Evolutionary conservation across 371 early-diverging fungal species (phyloP), one percentile per base, ranked within the genome.

Genomic region (Basidiobolus heterosporus): DNA sequence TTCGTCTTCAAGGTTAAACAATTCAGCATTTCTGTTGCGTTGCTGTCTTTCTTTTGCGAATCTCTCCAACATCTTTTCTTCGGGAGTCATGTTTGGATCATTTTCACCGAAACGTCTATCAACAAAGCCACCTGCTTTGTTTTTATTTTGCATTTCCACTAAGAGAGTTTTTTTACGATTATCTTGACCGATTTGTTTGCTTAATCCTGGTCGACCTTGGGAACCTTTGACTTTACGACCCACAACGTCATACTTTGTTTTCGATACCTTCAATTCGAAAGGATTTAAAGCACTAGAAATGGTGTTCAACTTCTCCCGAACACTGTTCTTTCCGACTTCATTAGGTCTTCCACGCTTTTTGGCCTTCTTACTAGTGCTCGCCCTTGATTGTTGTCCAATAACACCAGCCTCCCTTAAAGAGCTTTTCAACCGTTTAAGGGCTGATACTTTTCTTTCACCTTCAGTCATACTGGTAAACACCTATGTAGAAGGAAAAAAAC

Each of bases 81-180:
- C 96, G 1, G 84, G 71, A 24, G 88, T 82, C 78, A 95, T 65
- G 21, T 60, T 69, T 14, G 85, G 74, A 52, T 91, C 75, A 57
- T 80, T 80, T 59, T 95, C 97, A 59, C 96, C 97, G 60, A 97
- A 88, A 52, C 97, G 86, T 35, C 81, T 72, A 70, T 97, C 97
- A 36, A 89, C 72, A 36, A 97, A 66, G 17, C 80, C 81, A 47
- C 85, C 81, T 22, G 69, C 70, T 45, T 75, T 75, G 51, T 74
- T 66, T 49, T 76, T 76, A 45, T 65, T 69, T 40, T 75, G 61
- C 56, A 85, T 61, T 63, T 91, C 91, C 7, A 72, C 65, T 6
- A 82, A 62, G 41, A 96, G 58, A 0, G 92, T 91, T 44, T 85
- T 76, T 57, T 80, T 82, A 38, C 95, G 77, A 73, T 74, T 81